Percentiles rank a stretch among this genome's conserved stretches.
Conservation (phyloP, 176 grass and related monocot genomes). For the Aegilops bicornis region DNA sequence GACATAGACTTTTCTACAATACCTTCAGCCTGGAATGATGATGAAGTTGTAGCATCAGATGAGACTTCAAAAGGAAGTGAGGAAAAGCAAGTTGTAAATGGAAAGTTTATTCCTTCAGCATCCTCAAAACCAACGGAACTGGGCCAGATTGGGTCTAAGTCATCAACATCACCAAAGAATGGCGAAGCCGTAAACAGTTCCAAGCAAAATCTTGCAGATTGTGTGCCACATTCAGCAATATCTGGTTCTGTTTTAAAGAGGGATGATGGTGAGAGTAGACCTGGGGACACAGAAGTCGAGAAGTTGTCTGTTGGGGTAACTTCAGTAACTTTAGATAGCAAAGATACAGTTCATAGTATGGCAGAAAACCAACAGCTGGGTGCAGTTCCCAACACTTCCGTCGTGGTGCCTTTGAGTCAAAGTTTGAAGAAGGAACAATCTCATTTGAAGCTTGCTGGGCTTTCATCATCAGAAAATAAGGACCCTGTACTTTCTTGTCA, state of each 20-base stretch:
- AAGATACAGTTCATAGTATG: constrained; percentile 27
- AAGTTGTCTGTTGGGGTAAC: constrained; percentile 46
- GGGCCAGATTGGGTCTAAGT: not conserved
- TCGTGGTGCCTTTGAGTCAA: not conserved
- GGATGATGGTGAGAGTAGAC: constrained; percentile 27
- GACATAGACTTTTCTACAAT: constrained; percentile 63
- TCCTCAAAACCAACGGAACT: constrained; percentile 28
- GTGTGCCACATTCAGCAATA: constrained; percentile 8
- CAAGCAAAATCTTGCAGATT: constrained; percentile 41
- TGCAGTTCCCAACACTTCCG: constrained; percentile 21
- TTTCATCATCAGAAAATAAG: constrained; percentile 37
- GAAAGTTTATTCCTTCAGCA: not conserved
- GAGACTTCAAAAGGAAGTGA: constrained; percentile 42
- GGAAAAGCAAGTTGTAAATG: constrained; percentile 39
- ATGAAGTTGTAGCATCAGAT: constrained; percentile 49
- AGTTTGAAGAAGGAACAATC: constrained; percentile 19
- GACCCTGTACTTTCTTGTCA: constrained; percentile 19
- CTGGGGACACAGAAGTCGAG: constrained; percentile 25
- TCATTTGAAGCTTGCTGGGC: constrained; percentile 21
- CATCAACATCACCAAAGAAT: constrained; percentile 31
- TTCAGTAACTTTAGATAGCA: constrained; percentile 55
- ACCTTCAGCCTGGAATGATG: constrained; percentile 88
- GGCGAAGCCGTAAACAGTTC: constrained; percentile 2
- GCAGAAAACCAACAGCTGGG: constrained; percentile 20
- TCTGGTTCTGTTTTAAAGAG: constrained; percentile 47